These are phyloP conservation scores for Ascochyta koolunga DNA, from an alignment of 2,329 filamentous ascomycete species.

Conservation along the genomic window DNA sequence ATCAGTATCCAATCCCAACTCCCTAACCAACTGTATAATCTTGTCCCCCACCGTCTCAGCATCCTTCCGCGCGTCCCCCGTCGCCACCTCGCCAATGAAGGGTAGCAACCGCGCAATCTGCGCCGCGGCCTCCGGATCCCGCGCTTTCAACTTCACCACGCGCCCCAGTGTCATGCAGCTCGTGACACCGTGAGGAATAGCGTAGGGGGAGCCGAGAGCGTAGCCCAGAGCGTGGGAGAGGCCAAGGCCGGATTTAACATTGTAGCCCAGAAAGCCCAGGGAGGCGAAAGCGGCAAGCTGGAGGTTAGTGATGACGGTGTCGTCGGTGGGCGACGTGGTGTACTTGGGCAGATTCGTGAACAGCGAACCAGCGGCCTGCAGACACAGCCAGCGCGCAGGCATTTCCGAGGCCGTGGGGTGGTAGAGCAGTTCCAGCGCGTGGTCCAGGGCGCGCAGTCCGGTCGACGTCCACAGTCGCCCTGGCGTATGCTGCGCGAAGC, in stretches of 20 bases:
- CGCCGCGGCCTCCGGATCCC: constrained; percentile 51
- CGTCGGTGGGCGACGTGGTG: constrained; percentile 53
- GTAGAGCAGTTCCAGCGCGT: constrained; percentile 61
- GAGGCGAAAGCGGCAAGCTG: constrained; percentile 60
- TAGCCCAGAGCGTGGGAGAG: constrained; percentile 57
- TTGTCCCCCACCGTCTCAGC: constrained; percentile 53
- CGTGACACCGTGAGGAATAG: constrained; percentile 63
- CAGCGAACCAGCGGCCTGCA: constrained; percentile 55
- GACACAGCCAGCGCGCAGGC: constrained; percentile 54
- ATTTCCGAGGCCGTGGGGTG: constrained; percentile 59
- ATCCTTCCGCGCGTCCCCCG: constrained; percentile 52
- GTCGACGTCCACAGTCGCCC: constrained; percentile 58
- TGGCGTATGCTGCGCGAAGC: constrained; percentile 59
- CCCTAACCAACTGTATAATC: constrained; percentile 52
- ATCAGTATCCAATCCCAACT: constrained; percentile 53
- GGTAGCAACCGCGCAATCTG: constrained; percentile 55
- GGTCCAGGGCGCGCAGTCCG: constrained; percentile 61
- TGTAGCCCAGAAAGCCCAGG: constrained; percentile 58
- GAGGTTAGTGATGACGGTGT: constrained; percentile 57
- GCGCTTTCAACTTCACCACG: constrained; percentile 60
- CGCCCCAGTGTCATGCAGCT: constrained; percentile 61
- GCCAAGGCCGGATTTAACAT: constrained; percentile 59
- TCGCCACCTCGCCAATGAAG: constrained; percentile 49
- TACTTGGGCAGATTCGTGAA: constrained; percentile 58
- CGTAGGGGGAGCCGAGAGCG: constrained; percentile 61